Evolutionary conservation across 352 stramenopile genomes (phyloP).

Genomic region (Globisporangium canariense): DNA sequence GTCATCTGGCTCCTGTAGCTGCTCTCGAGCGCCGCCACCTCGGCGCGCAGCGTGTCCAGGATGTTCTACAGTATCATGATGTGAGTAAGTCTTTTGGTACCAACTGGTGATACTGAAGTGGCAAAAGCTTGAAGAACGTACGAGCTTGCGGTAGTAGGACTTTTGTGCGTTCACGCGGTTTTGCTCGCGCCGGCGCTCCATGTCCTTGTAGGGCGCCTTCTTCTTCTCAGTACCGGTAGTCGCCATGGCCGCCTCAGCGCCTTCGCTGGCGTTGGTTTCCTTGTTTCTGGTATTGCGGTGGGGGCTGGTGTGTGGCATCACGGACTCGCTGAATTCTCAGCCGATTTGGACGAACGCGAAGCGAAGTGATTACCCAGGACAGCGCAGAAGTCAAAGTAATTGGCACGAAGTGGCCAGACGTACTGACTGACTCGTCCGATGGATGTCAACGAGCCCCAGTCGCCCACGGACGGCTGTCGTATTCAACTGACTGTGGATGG

Average conservation of each 20-base stretch:
- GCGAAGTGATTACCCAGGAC: constrained; percentile 1
- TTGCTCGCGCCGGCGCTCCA: constrained; percentile 33
- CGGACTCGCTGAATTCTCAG: constrained; percentile 10
- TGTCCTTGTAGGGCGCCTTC: constrained; percentile 20
- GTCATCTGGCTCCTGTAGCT: constrained; percentile 24
- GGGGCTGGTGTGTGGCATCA: neutral
- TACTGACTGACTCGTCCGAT: neutral
- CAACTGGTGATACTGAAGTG: neutral
- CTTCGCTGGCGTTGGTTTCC: neutral
- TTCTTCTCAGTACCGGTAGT: neutral
- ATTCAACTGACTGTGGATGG: neutral
- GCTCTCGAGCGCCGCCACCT: constrained; percentile 26
- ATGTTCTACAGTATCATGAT: constrained; percentile 18
- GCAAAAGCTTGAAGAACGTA: neutral
- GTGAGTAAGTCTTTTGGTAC: neutral
- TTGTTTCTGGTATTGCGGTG: neutral
- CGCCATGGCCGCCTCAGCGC: neutral
- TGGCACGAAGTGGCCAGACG: neutral
- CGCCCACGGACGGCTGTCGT: too few relatives aligned
- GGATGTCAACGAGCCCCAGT: too few relatives aligned
- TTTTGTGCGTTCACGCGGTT: constrained; percentile 36
- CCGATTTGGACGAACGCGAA: neutral
- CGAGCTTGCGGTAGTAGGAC: constrained; percentile 36
- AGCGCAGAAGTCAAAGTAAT: constrained; percentile 7
- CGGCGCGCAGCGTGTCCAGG: constrained; percentile 23